Evolutionary conservation across 2,329 filamentous ascomycete genomes (phyloP).

Genomic region (Pseudogymnoascus sp.): DNA sequence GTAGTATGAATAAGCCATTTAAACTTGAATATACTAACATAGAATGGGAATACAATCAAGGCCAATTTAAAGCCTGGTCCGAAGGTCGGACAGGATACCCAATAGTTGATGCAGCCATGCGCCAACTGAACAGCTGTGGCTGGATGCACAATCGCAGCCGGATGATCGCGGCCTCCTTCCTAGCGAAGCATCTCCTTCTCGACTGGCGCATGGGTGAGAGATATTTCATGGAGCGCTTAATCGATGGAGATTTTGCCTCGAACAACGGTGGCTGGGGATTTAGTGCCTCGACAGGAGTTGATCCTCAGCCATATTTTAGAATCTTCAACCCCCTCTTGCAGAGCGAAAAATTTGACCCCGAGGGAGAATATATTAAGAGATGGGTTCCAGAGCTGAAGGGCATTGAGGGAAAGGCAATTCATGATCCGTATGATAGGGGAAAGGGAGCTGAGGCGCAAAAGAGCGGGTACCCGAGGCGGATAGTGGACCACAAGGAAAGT

Average conservation of each 20-base stretch:
- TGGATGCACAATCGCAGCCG: conserved; percentile 83
- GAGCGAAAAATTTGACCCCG: conserved; percentile 75
- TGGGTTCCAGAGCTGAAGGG: conserved; percentile 71
- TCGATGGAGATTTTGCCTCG: conserved; percentile 30
- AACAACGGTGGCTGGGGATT: conserved; percentile 32
- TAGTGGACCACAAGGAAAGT: conserved; percentile 65
- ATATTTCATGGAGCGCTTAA: conserved; percentile 69
- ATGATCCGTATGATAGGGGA: conserved; percentile 68
- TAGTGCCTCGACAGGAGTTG: conserved; percentile 63
- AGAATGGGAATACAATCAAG: conserved; percentile 67
- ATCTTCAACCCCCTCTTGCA: conserved; percentile 83
- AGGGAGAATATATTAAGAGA: conserved; percentile 71
- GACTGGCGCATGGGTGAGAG: conserved; percentile 79
- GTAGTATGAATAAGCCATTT: conserved; percentile 64
- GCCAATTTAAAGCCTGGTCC: conserved; percentile 66
- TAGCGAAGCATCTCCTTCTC: conserved; percentile 70
- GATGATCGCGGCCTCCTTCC: conserved; percentile 76
- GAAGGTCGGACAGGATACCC: conserved; percentile 70
- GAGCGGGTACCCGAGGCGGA: conserved; percentile 63
- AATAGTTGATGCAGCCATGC: conserved; percentile 80
- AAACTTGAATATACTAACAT: conserved; percentile 82
- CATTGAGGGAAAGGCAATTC: conserved; percentile 61
- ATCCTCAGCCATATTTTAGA: conserved; percentile 83
- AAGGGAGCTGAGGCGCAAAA: conserved; percentile 47
- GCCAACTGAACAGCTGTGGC: conserved; percentile 59